Percentiles rank a stretch among this genome's conserved stretches.
phyloP scores from a whole-genome alignment of 176 grass and related monocot genomes.

The Thalia dealbata region DNA sequence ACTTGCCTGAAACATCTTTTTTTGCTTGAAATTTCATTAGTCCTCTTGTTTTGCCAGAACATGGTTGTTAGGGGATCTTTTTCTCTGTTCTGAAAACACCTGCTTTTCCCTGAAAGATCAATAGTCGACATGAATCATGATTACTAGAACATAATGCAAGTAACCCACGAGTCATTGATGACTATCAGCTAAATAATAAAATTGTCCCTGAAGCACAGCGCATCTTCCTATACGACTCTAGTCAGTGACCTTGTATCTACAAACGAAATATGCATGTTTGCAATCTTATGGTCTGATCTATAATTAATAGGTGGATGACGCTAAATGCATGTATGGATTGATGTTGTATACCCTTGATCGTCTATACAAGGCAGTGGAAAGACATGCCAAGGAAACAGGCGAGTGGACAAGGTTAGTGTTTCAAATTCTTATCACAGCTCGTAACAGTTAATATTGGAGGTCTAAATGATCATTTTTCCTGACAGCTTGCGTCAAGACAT shows the following conservation, averaged over 20 bases:
- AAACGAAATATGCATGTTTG: neutral
- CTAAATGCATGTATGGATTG: constrained; percentile 53
- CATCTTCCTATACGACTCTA: no score
- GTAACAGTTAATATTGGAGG: neutral
- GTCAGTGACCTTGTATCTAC: neutral
- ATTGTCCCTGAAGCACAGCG: no score
- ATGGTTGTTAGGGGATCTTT: no score
- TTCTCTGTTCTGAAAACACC: no score
- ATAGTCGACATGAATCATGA: no score
- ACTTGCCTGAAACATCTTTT: no score
- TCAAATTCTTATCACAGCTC: neutral
- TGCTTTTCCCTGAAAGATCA: no score
- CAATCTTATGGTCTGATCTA: neutral
- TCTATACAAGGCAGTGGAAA: constrained; percentile 74
- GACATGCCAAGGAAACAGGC: constrained; percentile 69
- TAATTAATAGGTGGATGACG: constrained; percentile 53
- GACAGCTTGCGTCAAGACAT: constrained; percentile 72
- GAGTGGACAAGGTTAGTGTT: constrained; percentile 66
- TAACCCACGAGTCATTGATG: no score
- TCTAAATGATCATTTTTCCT: constrained; percentile 15
- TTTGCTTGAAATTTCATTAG: no score
- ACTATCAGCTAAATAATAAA: no score
- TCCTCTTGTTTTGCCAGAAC: no score
- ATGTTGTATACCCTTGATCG: constrained; percentile 70
- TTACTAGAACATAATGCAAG: no score